phyloP scores from a whole-genome alignment of 768 basidiomycete species.

The Pleurotus eryngii region DNA sequence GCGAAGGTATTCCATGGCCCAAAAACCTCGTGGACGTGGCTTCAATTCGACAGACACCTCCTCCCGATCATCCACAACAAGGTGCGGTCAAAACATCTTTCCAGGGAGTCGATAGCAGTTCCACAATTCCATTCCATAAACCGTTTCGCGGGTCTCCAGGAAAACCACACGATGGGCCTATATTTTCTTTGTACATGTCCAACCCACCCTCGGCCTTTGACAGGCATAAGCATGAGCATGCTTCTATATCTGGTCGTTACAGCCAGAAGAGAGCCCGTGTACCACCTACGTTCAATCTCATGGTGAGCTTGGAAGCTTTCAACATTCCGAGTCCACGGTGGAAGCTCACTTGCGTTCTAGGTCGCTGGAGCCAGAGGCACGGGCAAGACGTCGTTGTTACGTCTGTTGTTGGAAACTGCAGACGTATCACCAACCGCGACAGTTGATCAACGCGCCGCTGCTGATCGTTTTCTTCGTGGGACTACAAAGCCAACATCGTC shows the following conservation, averaged over 20 bases:
- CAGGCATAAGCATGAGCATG: slow-evolving; percentile 40
- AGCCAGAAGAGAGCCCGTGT: slow-evolving; percentile 63
- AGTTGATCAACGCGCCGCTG: slow-evolving; percentile 61
- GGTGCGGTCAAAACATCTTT: slow-evolving; percentile 74
- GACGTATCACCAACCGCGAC: slow-evolving; percentile 79
- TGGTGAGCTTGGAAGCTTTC: slow-evolving; percentile 44
- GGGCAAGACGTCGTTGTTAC: slow-evolving; percentile 81
- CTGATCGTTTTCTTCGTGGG: slow-evolving; percentile 64
- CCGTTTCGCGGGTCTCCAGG: slow-evolving; percentile 63
- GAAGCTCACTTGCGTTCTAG: slow-evolving; percentile 30
- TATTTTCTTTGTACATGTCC: slow-evolving; percentile 71
- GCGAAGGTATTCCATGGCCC: slow-evolving; percentile 82
- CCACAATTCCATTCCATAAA: slow-evolving; percentile 78
- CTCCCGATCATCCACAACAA: slow-evolving; percentile 38
- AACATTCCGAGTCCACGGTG: slow-evolving; percentile 13
- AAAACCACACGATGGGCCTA: slow-evolving; percentile 43
- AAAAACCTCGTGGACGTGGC: slow-evolving; percentile 75
- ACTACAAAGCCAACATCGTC: slow-evolving; percentile 55
- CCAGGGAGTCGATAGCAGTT: slow-evolving; percentile 39
- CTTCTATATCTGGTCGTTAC: slow-evolving; percentile 40
- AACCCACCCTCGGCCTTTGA: slow-evolving; percentile 62
- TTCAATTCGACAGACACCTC: slow-evolving; percentile 50
- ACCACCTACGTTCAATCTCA: slow-evolving; percentile 81
- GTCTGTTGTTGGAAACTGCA: slow-evolving; percentile 79
- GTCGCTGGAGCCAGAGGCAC: slow-evolving; percentile 79